Evolutionary conservation across 371 early-diverging fungal genomes (phyloP), one percentile per base, ranked within the genome.

Genomic region (Mycotypha africana): DNA sequence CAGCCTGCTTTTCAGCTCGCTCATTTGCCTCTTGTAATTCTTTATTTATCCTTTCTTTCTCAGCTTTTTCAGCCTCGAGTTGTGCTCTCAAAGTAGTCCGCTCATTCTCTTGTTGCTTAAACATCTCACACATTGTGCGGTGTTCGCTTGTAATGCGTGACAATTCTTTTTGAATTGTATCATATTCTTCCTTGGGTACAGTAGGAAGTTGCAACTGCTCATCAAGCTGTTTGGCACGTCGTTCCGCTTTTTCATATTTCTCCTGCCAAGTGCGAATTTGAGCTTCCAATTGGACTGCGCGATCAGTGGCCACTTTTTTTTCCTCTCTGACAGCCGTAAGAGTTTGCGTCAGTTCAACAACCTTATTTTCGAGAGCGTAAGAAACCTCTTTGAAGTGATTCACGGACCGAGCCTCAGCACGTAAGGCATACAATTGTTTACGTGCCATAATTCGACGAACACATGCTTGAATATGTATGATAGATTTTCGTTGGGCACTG

Each of bases 351-450:
- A 98, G 75, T 65, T 89, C 92, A 55, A 94, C 81, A 41, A 98
- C 88, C 67, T 93, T 91, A 66, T 80, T 86, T 60, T 98, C 97
- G 12, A 98, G 78, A 63, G 88, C 85, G 65, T 88, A 88, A 5
- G 95, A 91, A n/a, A 86, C 81, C 58, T 95, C 93, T 66, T 93
- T 90, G 63, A 94, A 81, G 62, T 96, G 95, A 46, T 84, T 88
- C 7, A 92, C 91, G n/a, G 91, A 91, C 26, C 88, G 74, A 9
- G 91, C 89, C 63, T 98, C 97, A 17, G 80, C 81, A 55, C 88
- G 85, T 49, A 89, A 78, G 19, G 62, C 56, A 35, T 67, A 63
- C 38, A 92, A 67, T 48, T 79, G 80, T 31, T 73, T 70, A 35
- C 76, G 70, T 11, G 97, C 96, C 78, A 60, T 60, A 24, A 73